Evolutionary conservation across 768 basidiomycete species (phyloP).

Genomic region (Pleurotus giganteus): DNA sequence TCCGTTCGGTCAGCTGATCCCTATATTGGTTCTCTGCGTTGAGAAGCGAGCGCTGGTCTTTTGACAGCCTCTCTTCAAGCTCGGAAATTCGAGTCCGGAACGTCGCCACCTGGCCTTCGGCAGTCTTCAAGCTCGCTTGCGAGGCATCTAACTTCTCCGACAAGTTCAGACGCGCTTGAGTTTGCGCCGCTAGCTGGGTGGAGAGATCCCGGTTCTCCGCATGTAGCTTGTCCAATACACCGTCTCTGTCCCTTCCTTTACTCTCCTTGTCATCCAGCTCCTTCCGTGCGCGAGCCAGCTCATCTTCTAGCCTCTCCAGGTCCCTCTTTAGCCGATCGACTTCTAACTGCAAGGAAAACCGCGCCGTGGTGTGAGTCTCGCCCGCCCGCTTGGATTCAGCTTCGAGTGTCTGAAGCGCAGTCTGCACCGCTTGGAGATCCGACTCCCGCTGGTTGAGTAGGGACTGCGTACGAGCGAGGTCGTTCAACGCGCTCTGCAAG

Average conservation of each 20-base stretch:
- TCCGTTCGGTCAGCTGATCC: slow-evolving; percentile 91
- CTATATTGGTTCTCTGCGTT: slow-evolving; percentile 78
- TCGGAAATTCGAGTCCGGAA: slow-evolving; percentile 66
- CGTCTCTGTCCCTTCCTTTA: slow-evolving; percentile 66
- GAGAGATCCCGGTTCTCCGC: slow-evolving; percentile 81
- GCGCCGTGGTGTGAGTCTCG: slow-evolving; percentile 78
- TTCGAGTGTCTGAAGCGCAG: slow-evolving; percentile 68
- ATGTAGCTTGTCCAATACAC: slow-evolving; percentile 71
- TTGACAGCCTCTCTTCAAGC: slow-evolving; percentile 75
- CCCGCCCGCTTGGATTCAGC: slow-evolving; percentile 77
- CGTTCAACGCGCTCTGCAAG: slow-evolving; percentile 59
- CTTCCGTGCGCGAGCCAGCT: slow-evolving; percentile 65
- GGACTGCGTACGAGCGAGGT: slow-evolving; percentile 59
- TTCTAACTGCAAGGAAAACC: slow-evolving; percentile 88
- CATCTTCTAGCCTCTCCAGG: slow-evolving; percentile 75
- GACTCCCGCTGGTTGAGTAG: slow-evolving; percentile 69
- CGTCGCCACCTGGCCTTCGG: slow-evolving; percentile 64
- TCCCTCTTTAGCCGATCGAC: slow-evolving; percentile 85
- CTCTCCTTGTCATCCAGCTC: slow-evolving; percentile 70
- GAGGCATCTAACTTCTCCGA: slow-evolving; percentile 85
- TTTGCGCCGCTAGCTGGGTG: slow-evolving; percentile 76
- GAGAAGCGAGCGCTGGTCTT: slow-evolving; percentile 76
- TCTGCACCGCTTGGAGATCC: slow-evolving; percentile 74
- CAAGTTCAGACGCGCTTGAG: slow-evolving; percentile 82
- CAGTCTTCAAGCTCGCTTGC: slow-evolving; percentile 56